A percentile compares a stretch with the other conserved stretches of the same genome.
Conservation (phyloP, 2,329 filamentous ascomycete genomes). For the Claviceps digitariae region DNA sequence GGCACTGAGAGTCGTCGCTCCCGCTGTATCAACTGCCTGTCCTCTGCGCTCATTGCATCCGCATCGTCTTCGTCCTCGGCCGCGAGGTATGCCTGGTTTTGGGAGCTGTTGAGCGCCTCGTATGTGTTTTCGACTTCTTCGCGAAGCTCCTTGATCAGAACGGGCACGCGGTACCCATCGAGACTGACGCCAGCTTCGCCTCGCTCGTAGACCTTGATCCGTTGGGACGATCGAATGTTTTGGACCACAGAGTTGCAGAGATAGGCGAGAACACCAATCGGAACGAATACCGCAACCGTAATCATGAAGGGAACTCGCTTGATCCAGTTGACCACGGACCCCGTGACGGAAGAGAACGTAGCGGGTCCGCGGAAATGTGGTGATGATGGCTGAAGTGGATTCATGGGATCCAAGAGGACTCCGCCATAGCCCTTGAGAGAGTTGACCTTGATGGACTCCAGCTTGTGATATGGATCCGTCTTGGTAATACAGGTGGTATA, state of each 20-base stretch:
- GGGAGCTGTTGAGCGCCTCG: constrained; percentile 55
- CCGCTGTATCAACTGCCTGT: constrained; percentile 26
- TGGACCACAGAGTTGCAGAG: constrained; percentile 66
- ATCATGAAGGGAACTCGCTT: constrained; percentile 49
- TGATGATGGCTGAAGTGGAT: constrained; percentile 43
- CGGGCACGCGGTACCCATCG: constrained; percentile 58
- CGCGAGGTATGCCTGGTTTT: constrained; percentile 57
- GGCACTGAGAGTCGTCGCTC: constrained; percentile 28
- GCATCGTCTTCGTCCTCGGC: constrained; percentile 38
- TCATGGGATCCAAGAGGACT: constrained; percentile 56
- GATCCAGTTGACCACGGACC: constrained; percentile 22
- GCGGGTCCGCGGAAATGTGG: constrained; percentile 16
- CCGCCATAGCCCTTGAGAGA: constrained; percentile 61
- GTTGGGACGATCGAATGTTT: constrained; percentile 56
- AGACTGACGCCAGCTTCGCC: constrained; percentile 55
- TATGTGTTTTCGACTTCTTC: constrained; percentile 66
- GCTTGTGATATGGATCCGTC: constrained; percentile 61
- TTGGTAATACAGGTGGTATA: constrained; percentile 71
- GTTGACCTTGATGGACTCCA: constrained; percentile 55
- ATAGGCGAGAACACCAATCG: constrained; percentile 57
- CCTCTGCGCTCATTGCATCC: constrained; percentile 23
- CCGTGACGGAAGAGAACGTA: constrained; percentile 20
- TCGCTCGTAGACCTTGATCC: constrained; percentile 64
- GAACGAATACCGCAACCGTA: constrained; percentile 56
- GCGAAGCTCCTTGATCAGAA: constrained; percentile 63